Base-by-base conservation (phyloP, 1,139 yeast species). In the Candida sp. region DNA sequence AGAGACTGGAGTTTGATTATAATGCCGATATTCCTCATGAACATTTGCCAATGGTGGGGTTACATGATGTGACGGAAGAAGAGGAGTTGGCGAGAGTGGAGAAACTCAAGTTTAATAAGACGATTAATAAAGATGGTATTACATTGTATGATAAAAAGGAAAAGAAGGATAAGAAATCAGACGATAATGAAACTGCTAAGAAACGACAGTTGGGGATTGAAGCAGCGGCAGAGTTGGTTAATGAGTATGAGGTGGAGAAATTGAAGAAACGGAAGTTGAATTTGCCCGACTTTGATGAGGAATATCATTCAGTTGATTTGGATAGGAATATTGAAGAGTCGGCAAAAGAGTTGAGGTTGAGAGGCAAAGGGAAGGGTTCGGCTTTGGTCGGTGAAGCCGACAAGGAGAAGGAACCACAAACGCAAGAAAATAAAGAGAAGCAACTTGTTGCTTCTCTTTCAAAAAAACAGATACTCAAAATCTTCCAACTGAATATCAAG, bases 21-120 rank as follows among this genome's bases (percentile, higher is more conserved):
- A 87, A 84, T 58, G 85, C 81, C 2, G 97, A 87, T 54, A 81
- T 91, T 12, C 89, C 93, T 0, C 86, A 87, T 56, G 95, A 90
- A 54, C 82, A 80, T 47, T 66, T 64, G n/a, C 95, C 96, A 0
- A 75, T 75, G 5, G 68, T 67, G 0, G 97, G 97, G 0, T 63
- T 80, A 12, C 87, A 84, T 57, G 95, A 87, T 55, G 81, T 84
- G 0, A 57, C 71, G 0, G 81, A 76, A 29, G 98, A 91, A 57
- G 61, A 64, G 11, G 56, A 54, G 3, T 50, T 50, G 3, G 81
- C 82, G 47, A 59, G 58, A 2, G 50, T 49, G 5, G 77, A 70
- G 3, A 62, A 72, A 37, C 53, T 48, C 2, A 60, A 60, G 8
- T 86, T 82, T 59, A 78, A 77, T 45, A 61, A 59, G 12, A 55